These are phyloP conservation scores for Astragalus glycyphyllos DNA, from an alignment of 306 rosid species.

Conservation along the genomic window DNA sequence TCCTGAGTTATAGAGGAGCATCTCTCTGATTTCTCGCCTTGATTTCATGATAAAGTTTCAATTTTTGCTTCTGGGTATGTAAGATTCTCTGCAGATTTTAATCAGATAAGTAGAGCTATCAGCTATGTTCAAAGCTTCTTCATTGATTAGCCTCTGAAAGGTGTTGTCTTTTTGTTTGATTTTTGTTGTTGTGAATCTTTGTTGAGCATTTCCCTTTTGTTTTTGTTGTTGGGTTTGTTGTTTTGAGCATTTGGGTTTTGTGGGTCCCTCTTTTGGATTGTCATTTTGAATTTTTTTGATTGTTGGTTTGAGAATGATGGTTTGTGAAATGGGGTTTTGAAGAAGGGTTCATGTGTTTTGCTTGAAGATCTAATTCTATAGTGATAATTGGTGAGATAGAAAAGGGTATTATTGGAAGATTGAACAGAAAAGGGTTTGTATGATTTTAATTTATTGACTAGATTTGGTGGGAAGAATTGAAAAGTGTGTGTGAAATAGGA, in stretches of 20 bases:
- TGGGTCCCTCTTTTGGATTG: conserved; percentile 30
- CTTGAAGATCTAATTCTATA: conserved; percentile 32
- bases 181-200: conserved; percentile 18
- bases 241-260: conserved; percentile 17
- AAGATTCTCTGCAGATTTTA: conserved; percentile 38
- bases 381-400: conserved; percentile 23
- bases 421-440: conserved; percentile 28
- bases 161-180: not conserved
- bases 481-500: conserved; percentile 29
- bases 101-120: conserved; percentile 48
- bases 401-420: conserved; percentile 40
- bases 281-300: conserved; percentile 13
- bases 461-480: conserved; percentile 16
- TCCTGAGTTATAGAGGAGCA: conserved; percentile 12
- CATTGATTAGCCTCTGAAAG: conserved; percentile 30
- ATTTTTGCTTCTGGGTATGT: conserved; percentile 41
- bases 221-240: conserved; percentile 20
- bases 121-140: conserved; percentile 34
- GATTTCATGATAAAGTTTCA: conserved; percentile 31
- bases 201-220: conserved; percentile 14
- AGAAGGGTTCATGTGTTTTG: conserved; percentile 4
- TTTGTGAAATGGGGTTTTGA: conserved; percentile 36
- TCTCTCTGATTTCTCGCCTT: conserved; percentile 44
- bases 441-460: conserved; percentile 22
- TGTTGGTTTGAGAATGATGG: conserved; percentile 31